Percentiles rank a stretch among this genome's conserved stretches.
These are phyloP conservation scores for Fusarium tricinctum DNA, from an alignment of 2,329 filamentous ascomycete genomes.

Conservation along the genomic window DNA sequence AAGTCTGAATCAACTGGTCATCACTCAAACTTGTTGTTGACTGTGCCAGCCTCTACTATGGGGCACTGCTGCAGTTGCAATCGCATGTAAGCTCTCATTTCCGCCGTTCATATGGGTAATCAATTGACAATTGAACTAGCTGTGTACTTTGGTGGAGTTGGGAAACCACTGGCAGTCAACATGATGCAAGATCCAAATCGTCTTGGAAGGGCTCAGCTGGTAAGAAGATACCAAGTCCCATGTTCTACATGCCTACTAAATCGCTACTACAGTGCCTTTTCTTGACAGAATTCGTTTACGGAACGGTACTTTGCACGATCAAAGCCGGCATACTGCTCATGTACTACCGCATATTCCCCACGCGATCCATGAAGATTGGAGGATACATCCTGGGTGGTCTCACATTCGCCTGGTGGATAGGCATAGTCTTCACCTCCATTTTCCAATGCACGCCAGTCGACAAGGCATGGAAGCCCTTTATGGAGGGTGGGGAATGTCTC, in stretches of 20 bases:
- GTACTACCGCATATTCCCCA: constrained; percentile 18
- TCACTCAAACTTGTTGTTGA: not conserved
- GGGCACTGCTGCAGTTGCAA: not conserved
- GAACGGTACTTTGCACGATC: constrained; percentile 6
- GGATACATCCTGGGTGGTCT: constrained; percentile 1
- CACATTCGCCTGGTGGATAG: constrained; percentile 8
- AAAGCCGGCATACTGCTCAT: constrained; percentile 6
- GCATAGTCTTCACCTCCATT: constrained; percentile 5
- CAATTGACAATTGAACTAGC: not conserved
- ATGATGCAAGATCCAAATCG: constrained; percentile 8
- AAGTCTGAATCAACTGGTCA: not conserved
- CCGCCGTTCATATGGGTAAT: rapidly evolving
- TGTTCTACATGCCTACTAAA: not conserved
- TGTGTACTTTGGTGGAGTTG: constrained; percentile 1
- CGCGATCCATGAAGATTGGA: not conserved
- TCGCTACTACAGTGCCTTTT: constrained; percentile 1
- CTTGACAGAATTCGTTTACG: constrained; percentile 12
- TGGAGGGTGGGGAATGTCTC: constrained; percentile 1
- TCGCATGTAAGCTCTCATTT: not conserved
- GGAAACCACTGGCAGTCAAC: constrained; percentile 15
- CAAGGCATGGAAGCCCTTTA: constrained; percentile 19
- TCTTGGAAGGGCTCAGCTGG: not conserved
- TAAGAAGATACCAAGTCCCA: rapidly evolving
- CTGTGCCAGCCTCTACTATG: constrained; percentile 1
- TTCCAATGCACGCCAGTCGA: constrained; percentile 13